Base-by-base conservation (phyloP, 2,329 filamentous ascomycete species). In the Xylariaceae sp. region DNA sequence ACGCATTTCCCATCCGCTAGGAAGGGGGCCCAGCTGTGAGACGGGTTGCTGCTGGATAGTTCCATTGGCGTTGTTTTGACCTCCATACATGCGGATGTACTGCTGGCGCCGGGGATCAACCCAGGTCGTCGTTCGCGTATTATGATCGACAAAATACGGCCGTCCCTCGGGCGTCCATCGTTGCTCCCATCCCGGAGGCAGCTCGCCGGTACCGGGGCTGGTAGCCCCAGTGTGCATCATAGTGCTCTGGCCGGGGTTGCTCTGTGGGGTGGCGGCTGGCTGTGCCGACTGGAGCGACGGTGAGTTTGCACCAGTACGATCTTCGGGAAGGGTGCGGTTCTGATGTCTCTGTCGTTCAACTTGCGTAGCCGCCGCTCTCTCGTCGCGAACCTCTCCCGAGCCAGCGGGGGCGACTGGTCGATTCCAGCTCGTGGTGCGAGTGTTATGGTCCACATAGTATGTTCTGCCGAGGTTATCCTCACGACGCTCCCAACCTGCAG, bases 1-100 rank as follows among this genome's bases (percentile, higher is more conserved):
- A 53, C 94, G 89, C 94, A 99, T 99, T 77, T 99, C 94, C 94
- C 94, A 99, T 2, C 94, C 94, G 64, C 94, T 97, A 3, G 94
- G 94, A 42, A 99, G 72, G 22, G 94, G 94, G 4, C 94, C 94
- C 41, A 99, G 81, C 68, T 99, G 94, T 2, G 94, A 97, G 2
- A 99, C 94, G 1, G 94, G 92, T 71, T 99, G 94, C 67, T 96
- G 92, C 70, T 97, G 92, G 57, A 97, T 96, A 46, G 85, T 87
- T 42, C 89, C 91, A 61, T 86, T 90, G 59, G 84, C 82, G 54
- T 86, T 88, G 69, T 90, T 94, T 62, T 92, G 89, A 2, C 91
- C 92, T 31, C 82, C 82, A 66, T 99, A 99, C 89, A 97, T 96
- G 51, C 94, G 82, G 53, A 99, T 97, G 71, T 96, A 99, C 69